Evolutionary conservation across 768 basidiomycete species (phyloP).

Genomic region (Xerocomellus chrysenteron): DNA sequence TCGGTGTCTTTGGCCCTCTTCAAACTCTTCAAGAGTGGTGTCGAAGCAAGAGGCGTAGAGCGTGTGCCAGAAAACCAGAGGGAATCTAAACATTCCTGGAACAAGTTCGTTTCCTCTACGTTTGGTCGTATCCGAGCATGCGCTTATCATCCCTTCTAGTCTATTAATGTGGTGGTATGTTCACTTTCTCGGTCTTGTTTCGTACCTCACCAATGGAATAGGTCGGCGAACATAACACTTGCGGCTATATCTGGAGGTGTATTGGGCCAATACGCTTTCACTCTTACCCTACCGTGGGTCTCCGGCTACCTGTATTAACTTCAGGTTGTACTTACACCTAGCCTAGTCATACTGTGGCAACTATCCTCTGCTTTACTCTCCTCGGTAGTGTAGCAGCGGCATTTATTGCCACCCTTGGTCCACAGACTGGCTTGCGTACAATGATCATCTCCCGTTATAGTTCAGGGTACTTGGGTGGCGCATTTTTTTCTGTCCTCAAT

Average conservation of each 20-base stretch:
- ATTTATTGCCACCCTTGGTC: conserved; percentile 47
- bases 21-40: conserved; percentile 45
- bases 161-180: conserved; percentile 46
- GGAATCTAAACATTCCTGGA: conserved; percentile 36
- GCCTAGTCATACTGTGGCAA: conserved; percentile 42
- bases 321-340: not conserved
- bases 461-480: conserved; percentile 49
- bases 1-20: conserved; percentile 27
- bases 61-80: conserved; percentile 51
- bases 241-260: too few relatives aligned
- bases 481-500: conserved; percentile 51
- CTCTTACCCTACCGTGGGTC: conserved; percentile 37
- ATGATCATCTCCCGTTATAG: conserved; percentile 53
- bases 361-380: conserved; percentile 47
- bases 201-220: conserved; percentile 8
- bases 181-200: not conserved
- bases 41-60: conserved; percentile 48
- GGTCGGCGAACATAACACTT: conserved; percentile 41
- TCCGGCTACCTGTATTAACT: not conserved
- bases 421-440: conserved; percentile 35
- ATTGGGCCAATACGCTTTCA: conserved; percentile 26
- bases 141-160: not conserved
- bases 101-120: conserved; percentile 6
- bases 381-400: conserved; percentile 43
- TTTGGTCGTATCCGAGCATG: not conserved